Evolutionary conservation across 129 eudicot genomes (phyloP), one percentile per base, ranked within the genome.

Genomic region (Centrapalus pauciflorus): DNA sequence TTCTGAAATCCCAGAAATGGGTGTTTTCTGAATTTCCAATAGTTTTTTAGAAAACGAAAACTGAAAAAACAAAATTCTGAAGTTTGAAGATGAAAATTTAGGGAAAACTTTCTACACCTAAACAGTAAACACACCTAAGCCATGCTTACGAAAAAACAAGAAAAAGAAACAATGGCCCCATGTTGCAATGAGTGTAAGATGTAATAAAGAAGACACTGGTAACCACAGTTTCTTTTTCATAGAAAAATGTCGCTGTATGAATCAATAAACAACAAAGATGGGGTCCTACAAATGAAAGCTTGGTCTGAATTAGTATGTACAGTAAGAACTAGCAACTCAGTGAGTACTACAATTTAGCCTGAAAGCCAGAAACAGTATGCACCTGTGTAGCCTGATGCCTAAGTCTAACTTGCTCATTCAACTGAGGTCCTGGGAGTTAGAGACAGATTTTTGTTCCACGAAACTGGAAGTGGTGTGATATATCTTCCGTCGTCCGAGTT

Each of bases 231-330:
- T 29, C 58, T 30, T 27, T 56, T 48, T 50, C 3, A 7, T 43
- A 40, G 61, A 64, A 74, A 52, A 41, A 30, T 29, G 61, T 45
- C 24, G 23, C 40, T 23, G 9, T 48, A 38, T 26, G 13, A 66
- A 57, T 75, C 23, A 67, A 27, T 38, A 50, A 51, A 23, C 41
- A 74, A 57, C 3, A 48, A 45, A 27, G 32, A 14, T 26, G 19
- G 12, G 25, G 55, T 48, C 67, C 79, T 75, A 75, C 34, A 66
- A 48, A 48, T 37, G 3, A 66, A 40, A 66, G 24, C 12, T 2
- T 12, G 5, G 55, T 66, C 73, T 66, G 13, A 67, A 32, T 34
- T 57, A 66, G 10, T 57, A 75, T 75, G 62, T 67, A 75, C 79
- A 75, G 57, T 10, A 33, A 54, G 40, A 66, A 32, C 57, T 55